Conservation (phyloP, 768 basidiomycete species). For the Galerina sulciceps region DNA sequence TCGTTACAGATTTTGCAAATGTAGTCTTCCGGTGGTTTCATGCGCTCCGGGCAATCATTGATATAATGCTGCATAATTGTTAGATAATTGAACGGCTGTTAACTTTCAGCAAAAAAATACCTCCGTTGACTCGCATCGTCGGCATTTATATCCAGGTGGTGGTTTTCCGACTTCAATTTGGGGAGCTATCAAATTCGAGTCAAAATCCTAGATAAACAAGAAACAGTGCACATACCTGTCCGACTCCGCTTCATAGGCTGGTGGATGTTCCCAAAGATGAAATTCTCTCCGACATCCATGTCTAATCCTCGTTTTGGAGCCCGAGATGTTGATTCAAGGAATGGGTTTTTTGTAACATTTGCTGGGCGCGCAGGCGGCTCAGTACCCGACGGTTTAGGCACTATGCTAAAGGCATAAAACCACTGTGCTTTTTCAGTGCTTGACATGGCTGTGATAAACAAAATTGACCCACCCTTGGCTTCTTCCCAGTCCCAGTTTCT, state of each 20-base stretch:
- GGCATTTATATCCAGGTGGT: constrained; percentile 77
- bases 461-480: constrained; percentile 71
- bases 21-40: constrained; percentile 82
- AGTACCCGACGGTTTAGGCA: constrained; percentile 48
- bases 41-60: constrained; percentile 73
- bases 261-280: constrained; percentile 65
- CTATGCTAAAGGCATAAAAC: constrained; percentile 96
- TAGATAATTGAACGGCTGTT: not conserved
- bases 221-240: constrained; percentile 43
- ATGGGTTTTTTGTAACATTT: constrained; percentile 77
- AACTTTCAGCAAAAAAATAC: constrained; percentile 39
- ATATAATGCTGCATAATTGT: constrained; percentile 65
- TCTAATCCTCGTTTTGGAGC: constrained; percentile 60
- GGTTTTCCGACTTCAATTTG: constrained; percentile 57
- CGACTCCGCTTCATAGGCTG: constrained; percentile 62
- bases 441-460: not conserved
- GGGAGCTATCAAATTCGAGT: constrained; percentile 11
- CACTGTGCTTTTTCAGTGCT: constrained; percentile 56
- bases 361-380: constrained; percentile 49
- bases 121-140: constrained; percentile 75
- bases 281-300: constrained; percentile 58
- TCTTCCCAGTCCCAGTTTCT: constrained; percentile 63
- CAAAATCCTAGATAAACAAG: not conserved
- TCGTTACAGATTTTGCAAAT: constrained; percentile 84
- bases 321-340: constrained; percentile 43